A percentile compares a stretch with the other conserved stretches of the same genome.
phyloP scores from a whole-genome alignment of 305 asterid genomes.

The Plantago coronopus region DNA sequence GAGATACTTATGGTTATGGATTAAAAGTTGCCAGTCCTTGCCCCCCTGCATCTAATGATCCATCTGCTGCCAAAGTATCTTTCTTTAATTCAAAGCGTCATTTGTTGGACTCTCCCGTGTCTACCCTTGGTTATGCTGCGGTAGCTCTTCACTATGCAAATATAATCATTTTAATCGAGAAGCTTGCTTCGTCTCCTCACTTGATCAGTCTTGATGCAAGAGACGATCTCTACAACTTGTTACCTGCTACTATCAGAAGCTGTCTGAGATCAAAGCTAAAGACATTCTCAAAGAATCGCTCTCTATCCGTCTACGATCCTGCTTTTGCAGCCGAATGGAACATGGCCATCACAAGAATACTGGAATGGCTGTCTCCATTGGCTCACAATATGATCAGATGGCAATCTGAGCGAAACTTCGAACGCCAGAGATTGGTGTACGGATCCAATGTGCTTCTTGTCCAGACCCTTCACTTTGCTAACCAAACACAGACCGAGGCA shows the following conservation, averaged over 20 bases:
- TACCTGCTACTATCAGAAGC: conserved; percentile 60
- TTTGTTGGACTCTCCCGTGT: conserved; percentile 32
- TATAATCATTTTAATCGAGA: conserved; percentile 66
- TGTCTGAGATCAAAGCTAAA: conserved; percentile 53
- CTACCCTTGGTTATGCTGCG: conserved; percentile 68
- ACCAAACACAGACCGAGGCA: conserved; percentile 35
- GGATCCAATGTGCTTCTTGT: conserved; percentile 64
- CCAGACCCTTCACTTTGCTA: conserved; percentile 73
- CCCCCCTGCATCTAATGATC: conserved; percentile 20
- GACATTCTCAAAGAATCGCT: conserved; percentile 35
- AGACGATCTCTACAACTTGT: conserved; percentile 71
- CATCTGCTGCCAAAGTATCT: conserved; percentile 25
- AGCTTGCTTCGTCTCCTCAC: conserved; percentile 61
- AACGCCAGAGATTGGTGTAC: conserved; percentile 39
- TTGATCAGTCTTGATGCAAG: conserved; percentile 68
- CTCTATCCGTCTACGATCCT: conserved; percentile 46
- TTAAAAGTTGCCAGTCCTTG: conserved; percentile 14
- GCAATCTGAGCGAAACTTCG: conserved; percentile 74
- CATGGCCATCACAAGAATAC: conserved; percentile 44
- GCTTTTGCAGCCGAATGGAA: conserved; percentile 72
- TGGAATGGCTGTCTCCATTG: conserved; percentile 82
- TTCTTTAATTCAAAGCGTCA: conserved; percentile 40
- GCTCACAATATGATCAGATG: conserved; percentile 76
- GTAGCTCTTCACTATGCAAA: conserved; percentile 80
- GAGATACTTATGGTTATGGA: conserved; percentile 18